These are phyloP conservation scores for Aspergillus ostianus DNA, from an alignment of 495 filamentous ascomycete species.

Conservation along the genomic window DNA sequence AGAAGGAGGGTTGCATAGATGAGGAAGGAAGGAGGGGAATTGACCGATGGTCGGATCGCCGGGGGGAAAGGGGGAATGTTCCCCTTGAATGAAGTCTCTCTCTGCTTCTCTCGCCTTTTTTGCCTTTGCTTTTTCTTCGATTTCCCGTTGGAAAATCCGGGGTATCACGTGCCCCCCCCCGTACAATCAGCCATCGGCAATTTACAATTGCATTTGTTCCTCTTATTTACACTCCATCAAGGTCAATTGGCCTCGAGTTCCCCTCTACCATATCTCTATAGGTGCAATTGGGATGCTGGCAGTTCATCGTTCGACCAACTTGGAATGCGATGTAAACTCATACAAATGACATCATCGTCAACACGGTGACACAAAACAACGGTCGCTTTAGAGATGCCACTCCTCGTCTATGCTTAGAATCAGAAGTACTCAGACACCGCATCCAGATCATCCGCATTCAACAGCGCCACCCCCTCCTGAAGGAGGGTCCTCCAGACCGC, in stretches of 20 bases:
- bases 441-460: constrained; percentile 78
- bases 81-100: neutral
- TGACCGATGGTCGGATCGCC: neutral
- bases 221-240: neutral
- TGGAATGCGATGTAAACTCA: neutral
- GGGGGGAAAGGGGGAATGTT: neutral
- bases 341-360: neutral
- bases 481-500: constrained; percentile 66
- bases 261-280: neutral
- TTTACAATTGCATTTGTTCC: neutral
- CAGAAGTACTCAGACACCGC: constrained; percentile 46
- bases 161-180: constrained; percentile 12
- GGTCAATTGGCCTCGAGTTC: neutral
- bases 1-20: constrained; percentile 3
- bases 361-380: neutral
- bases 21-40: constrained; percentile 1
- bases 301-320: neutral
- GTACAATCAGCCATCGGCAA: too few species aligned
- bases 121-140: neutral
- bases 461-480: constrained; percentile 63
- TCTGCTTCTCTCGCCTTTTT: neutral
- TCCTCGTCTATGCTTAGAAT: neutral
- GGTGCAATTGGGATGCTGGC: neutral
- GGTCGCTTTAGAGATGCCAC: neutral
- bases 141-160: constrained; percentile 6